These are phyloP conservation scores for Phytophthora agathidicida DNA, from an alignment of 352 stramenopile species.

Conservation along the genomic window DNA sequence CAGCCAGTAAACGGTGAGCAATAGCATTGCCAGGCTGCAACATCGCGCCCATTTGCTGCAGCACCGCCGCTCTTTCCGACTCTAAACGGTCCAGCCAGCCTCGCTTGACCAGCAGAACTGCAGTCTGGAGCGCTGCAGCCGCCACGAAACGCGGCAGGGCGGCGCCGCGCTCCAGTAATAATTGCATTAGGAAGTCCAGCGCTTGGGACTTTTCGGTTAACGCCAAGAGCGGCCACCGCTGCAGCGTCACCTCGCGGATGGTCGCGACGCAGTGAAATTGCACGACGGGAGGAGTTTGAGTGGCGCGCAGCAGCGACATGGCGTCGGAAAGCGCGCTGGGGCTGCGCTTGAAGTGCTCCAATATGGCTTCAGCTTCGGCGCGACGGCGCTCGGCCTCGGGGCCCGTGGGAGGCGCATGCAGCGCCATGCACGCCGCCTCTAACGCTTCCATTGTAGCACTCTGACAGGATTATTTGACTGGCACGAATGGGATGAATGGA, in stretches of 20 bases:
- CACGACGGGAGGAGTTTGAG: conserved; percentile 50
- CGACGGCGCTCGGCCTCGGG: conserved; percentile 57
- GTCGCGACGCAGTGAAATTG: conserved; percentile 85
- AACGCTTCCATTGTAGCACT: conserved; percentile 68
- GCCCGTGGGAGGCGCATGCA: conserved; percentile 66
- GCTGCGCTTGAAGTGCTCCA: conserved; percentile 87
- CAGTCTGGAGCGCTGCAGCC: conserved; percentile 65
- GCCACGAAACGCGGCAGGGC: conserved; percentile 66
- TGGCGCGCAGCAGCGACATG: conserved; percentile 53
- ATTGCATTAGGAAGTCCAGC: conserved; percentile 80
- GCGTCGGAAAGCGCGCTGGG: conserved; percentile 64
- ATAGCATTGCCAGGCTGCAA: conserved; percentile 38
- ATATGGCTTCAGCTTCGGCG: conserved; percentile 62
- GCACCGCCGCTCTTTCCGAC: conserved; percentile 54
- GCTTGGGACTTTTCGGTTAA: conserved; percentile 55
- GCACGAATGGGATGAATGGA: too few species aligned
- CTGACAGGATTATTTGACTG: too few species aligned
- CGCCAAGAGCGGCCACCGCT: conserved; percentile 62
- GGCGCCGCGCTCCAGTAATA: conserved; percentile 68
- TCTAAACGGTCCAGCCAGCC: conserved; percentile 76
- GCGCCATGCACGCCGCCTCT: conserved; percentile 68
- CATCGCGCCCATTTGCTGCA: conserved; percentile 81
- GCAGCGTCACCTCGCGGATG: conserved; percentile 77
- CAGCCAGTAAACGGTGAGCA: conserved; percentile 61
- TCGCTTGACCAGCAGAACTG: conserved; percentile 81